Evolutionary conservation across 805 yeast genomes (phyloP).

Genomic region (Nakazawaea laoshanensis): DNA sequence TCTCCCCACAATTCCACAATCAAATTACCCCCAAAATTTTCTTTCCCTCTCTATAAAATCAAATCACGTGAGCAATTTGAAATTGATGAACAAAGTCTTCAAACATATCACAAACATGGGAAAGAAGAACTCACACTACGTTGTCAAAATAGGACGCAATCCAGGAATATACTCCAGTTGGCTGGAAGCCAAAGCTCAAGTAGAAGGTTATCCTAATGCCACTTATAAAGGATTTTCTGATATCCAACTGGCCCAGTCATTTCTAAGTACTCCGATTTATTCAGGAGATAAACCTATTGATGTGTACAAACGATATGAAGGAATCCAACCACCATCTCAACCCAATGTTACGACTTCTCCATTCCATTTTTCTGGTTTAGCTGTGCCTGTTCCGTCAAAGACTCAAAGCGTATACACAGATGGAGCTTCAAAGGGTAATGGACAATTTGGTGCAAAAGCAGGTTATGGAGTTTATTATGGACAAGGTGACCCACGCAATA

Average conservation of each 20-base stretch:
- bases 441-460: conserved; percentile 31
- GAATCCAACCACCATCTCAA: conserved; percentile 6
- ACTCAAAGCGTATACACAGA: conserved; percentile 51
- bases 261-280: neutral
- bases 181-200: conserved; percentile 46
- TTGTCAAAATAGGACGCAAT: conserved; percentile 43
- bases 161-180: conserved; percentile 55
- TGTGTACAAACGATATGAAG: neutral
- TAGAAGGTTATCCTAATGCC: conserved; percentile 49
- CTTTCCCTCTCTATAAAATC: too few species aligned
- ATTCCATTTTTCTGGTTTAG: too few species aligned
- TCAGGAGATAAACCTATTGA: neutral
- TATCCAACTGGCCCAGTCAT: conserved; percentile 41
- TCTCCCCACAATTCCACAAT: too few species aligned
- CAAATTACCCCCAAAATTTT: too few species aligned
- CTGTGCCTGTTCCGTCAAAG: too few species aligned
- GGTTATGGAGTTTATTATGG: conserved; percentile 81
- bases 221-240: conserved; percentile 46
- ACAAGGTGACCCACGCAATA: conserved; percentile 40
- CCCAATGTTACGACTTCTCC: neutral
- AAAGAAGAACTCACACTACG: conserved; percentile 28
- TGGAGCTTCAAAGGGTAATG: conserved; percentile 67
- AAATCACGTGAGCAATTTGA: too few species aligned
- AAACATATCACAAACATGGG: neutral
- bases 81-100: too few species aligned